Conservation (phyloP, 352 stramenopile genomes). For the Nothophytophthora sp. region DNA sequence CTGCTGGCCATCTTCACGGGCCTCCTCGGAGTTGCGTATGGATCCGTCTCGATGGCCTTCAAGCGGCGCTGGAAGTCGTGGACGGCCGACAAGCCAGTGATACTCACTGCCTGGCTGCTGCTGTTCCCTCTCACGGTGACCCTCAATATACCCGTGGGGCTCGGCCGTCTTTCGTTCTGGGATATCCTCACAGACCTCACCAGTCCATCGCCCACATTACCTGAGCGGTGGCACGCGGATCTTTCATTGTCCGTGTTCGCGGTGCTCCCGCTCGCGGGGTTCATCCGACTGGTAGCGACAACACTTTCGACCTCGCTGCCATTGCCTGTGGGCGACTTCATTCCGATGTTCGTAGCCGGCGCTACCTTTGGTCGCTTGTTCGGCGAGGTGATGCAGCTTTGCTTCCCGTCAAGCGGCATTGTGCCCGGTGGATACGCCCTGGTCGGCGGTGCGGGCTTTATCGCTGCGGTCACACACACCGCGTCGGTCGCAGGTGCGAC, state of each 20-base stretch:
- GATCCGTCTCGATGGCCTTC: conserved; percentile 37
- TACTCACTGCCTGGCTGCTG: conserved; percentile 19
- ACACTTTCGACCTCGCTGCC: conserved; percentile 53
- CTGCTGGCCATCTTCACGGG: conserved; percentile 52
- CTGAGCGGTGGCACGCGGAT: conserved; percentile 31
- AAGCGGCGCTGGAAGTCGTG: conserved; percentile 38
- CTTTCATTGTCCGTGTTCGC: conserved; percentile 31
- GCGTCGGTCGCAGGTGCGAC: conserved; percentile 53
- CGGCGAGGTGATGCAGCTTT: conserved; percentile 40
- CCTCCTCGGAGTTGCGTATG: conserved; percentile 48
- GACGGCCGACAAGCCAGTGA: conserved; percentile 12
- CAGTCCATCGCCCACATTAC: conserved; percentile 11
- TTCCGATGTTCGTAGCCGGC: conserved; percentile 67
- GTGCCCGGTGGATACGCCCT: conserved; percentile 69
- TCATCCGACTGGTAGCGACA: conserved; percentile 38
- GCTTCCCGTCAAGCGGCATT: conserved; percentile 39
- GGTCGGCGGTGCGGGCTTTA: conserved; percentile 59
- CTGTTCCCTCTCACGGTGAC: conserved; percentile 38
- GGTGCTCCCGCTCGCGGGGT: conserved; percentile 28
- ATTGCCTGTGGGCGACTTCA: conserved; percentile 60
- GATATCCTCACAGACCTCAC: conserved; percentile 37
- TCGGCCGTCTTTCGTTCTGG: conserved; percentile 31
- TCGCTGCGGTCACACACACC: conserved; percentile 62
- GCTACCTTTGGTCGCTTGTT: conserved; percentile 55
- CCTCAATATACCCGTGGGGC: conserved; percentile 41